phyloP scores from a whole-genome alignment of 1,139 yeast species.

The Hyphopichia pseudoburtonii region DNA sequence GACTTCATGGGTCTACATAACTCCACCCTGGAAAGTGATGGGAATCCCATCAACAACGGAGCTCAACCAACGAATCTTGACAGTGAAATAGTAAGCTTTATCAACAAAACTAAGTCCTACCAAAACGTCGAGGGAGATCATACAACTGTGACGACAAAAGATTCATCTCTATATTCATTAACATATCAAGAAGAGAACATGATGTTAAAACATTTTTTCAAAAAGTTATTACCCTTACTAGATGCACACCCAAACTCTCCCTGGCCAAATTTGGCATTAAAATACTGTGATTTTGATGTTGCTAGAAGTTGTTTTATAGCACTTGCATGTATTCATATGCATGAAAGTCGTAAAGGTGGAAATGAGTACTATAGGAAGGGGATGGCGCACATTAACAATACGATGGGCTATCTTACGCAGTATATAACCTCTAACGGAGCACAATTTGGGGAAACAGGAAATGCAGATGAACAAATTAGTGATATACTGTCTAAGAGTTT shows the following conservation, averaged over 20 bases:
- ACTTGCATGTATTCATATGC: conserved; percentile 52
- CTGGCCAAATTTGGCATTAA: conserved; percentile 56
- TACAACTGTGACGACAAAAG: conserved; percentile 6
- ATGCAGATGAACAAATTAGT: conserved; percentile 20
- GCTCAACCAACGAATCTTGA: conserved; percentile 9
- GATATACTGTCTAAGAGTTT: too few relatives aligned
- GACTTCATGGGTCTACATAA: not conserved
- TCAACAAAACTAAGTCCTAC: conserved; percentile 14
- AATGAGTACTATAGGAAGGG: conserved; percentile 50
- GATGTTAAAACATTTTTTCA: conserved; percentile 54
- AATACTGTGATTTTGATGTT: conserved; percentile 54
- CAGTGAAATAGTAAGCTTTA: conserved; percentile 14
- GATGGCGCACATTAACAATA: conserved; percentile 49
- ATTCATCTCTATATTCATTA: conserved; percentile 9
- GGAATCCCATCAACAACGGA: not conserved
- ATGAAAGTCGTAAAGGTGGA: conserved; percentile 48
- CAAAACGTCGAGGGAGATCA: conserved; percentile 4
- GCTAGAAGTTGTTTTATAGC: conserved; percentile 57
- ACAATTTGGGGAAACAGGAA: not conserved
- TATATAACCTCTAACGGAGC: conserved; percentile 18
- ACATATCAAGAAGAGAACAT: conserved; percentile 46
- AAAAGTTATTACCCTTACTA: conserved; percentile 47
- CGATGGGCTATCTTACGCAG: conserved; percentile 50
- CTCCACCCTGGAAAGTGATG: not conserved
- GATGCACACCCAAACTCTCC: conserved; percentile 60